These are phyloP conservation scores for Termitomyces sp. DNA, from an alignment of 768 basidiomycete genomes.

Conservation along the genomic window DNA sequence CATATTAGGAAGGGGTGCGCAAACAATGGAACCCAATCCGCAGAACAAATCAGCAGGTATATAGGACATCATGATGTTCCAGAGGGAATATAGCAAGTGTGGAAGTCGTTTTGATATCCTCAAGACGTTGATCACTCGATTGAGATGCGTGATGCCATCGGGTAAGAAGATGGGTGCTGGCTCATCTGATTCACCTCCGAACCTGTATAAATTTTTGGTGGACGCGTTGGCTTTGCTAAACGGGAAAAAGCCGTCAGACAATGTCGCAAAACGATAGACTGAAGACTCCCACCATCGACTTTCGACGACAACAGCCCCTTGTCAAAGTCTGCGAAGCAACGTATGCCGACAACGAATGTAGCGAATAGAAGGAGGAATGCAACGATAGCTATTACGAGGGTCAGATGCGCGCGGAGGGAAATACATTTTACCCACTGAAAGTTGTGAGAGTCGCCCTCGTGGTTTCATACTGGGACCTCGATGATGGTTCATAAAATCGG, in stretches of 20 bases:
- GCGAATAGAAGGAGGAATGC: constrained; percentile 68
- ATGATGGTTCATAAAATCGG: constrained; percentile 68
- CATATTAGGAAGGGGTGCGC: background rate
- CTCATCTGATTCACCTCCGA: constrained; percentile 34
- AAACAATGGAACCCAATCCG: background rate
- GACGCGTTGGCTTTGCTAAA: constrained; percentile 43
- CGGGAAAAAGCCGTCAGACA: constrained; percentile 28
- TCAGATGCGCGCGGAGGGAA: background rate
- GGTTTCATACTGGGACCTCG: constrained; percentile 51
- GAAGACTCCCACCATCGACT: constrained; percentile 58
- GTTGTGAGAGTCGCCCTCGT: constrained; percentile 76
- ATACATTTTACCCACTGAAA: constrained; percentile 53
- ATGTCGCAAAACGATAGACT: constrained; percentile 15
- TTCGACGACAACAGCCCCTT: constrained; percentile 73
- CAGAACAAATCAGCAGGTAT: constrained; percentile 4
- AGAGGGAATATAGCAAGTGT: background rate
- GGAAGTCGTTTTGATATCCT: background rate
- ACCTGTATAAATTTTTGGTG: constrained; percentile 34
- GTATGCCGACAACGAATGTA: constrained; percentile 73
- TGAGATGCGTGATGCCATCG: constrained; percentile 61
- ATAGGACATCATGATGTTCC: background rate
- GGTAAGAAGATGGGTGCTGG: constrained; percentile 42
- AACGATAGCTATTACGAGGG: constrained; percentile 49
- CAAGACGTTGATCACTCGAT: constrained; percentile 52
- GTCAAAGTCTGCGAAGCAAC: constrained; percentile 80